Evolutionary conservation across 179 eudicot species (phyloP).

Genomic region (Actinidia chinensis): DNA sequence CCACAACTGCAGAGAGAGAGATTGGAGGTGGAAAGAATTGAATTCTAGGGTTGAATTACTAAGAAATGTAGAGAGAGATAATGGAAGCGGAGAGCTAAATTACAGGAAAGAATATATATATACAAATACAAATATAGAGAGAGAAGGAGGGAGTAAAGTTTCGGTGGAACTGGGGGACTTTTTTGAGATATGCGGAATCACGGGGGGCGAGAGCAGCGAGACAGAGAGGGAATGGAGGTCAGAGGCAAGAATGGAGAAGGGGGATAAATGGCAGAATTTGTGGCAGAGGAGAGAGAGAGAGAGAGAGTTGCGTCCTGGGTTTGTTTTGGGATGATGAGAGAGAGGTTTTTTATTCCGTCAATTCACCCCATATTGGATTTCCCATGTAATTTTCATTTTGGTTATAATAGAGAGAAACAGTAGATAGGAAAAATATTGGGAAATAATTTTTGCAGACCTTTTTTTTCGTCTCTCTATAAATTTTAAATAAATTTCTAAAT

Average conservation of each 20-base stretch:
- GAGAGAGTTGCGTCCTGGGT: constrained; percentile 4
- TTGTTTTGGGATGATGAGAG: not conserved
- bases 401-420: no score
- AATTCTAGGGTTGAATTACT: not conserved
- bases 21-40: not conserved
- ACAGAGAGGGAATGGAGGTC: not conserved
- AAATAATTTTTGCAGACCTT: no score
- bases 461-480: no score
- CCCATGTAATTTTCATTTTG: no score
- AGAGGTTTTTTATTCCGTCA: not conserved
- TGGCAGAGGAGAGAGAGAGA: not conserved
- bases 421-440: no score
- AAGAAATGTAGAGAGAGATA: not conserved
- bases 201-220: not conserved
- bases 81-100: not conserved
- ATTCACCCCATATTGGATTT: no score
- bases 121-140: not conserved
- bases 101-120: not conserved
- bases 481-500: no score
- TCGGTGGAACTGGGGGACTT: not conserved
- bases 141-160: not conserved
- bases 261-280: not conserved
- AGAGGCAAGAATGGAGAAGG: not conserved
- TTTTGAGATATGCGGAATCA: not conserved
- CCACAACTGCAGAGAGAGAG: not conserved